Base-by-base conservation (phyloP, 2,329 filamentous ascomycete species). In the Fonsecaea erecta region DNA sequence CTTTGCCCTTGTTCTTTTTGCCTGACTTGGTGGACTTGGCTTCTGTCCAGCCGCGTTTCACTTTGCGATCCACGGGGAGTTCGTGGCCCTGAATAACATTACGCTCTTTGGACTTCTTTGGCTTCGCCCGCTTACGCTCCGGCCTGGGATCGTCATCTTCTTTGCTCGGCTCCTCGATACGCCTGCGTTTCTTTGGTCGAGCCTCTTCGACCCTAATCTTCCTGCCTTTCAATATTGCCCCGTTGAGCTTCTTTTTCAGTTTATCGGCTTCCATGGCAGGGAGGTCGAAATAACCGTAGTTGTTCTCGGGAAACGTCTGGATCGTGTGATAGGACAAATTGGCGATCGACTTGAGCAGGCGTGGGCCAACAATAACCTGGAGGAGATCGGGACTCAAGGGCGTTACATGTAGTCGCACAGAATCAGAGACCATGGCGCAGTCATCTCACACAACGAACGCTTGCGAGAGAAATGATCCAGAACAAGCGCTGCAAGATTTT, bases 31-130 rank as follows among this genome's bases (percentile, higher is more conserved):
- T 71, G 56, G 69, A 80, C 24, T 82, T 80, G 0, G 88, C 83
- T 67, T 93, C 90, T 0, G 91, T 94, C 93, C 93, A 97, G 4
- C 93, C 93, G 66, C 93, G 85, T 82, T 95, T 96, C 66, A 97
- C 88, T 73, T 91, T 91, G 71, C 93, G 87, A 53, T 87, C 89
- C 18, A 87, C 82, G 5, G 88, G 85, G 43, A 99, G 80, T 73
- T 90, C 87, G 54, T 92, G 83, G 3, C 93, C 95, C 26, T 66
- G 1, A 28, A 71, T 52, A 26, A 88, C 79, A 37, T 82, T 81
- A 24, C 84, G 80, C 55, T 81, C 79, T 74, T 81, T 83, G 2
- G 74, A 77, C 65, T 73, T 79, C 76, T 75, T 66, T 32, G 51
- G 18, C 34, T 37, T 53, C 48, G 51, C 77, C 7, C 72, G 35